A percentile compares a stretch with the other conserved stretches of the same genome.
Evolutionary conservation across 2,329 filamentous ascomycete genomes (phyloP).

Genomic region (Colletotrichum theobromicola): DNA sequence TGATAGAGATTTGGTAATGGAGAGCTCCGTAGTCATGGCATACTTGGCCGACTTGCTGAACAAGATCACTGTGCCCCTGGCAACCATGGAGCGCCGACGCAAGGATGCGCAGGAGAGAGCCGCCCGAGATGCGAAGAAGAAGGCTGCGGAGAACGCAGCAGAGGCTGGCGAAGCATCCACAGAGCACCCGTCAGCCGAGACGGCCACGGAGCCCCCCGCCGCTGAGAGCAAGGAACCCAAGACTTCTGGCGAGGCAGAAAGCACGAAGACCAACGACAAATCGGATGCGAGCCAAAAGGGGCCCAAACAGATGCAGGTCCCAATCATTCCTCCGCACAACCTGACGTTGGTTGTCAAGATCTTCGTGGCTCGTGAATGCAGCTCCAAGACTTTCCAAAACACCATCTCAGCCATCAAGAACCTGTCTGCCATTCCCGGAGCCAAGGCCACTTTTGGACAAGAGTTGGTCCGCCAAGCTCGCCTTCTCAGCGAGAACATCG

Average conservation of each 20-base stretch:
- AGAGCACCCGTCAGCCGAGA: conserved; percentile 25
- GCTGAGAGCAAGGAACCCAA: conserved; percentile 8
- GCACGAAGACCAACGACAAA: conserved; percentile 42
- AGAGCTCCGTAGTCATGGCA: conserved; percentile 97
- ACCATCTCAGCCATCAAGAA: conserved; percentile 99
- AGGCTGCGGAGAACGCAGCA: conserved; percentile 24
- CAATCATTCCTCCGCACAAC: conserved; percentile 86
- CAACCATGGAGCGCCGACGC: conserved; percentile 80
- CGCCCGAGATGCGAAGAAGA: conserved; percentile 40
- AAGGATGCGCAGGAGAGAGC: conserved; percentile 69
- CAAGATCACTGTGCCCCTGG: conserved; percentile 85
- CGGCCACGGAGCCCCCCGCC: conserved; percentile 18
- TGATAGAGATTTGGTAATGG: conserved; percentile 93
- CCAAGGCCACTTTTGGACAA: conserved; percentile 89
- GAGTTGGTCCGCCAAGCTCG: conserved; percentile 91
- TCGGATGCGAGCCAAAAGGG: conserved; percentile 51
- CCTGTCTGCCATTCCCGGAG: conserved; percentile 88
- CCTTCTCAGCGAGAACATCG: conserved; percentile 81
- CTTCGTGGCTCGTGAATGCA: conserved; percentile 93
- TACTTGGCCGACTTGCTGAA: conserved; percentile 86
- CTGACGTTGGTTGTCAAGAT: conserved; percentile 95
- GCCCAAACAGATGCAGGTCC: conserved; percentile 72
- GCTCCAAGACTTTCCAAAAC: conserved; percentile 96
- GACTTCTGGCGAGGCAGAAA: conserved; percentile 13
- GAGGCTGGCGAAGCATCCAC: conserved; percentile 5